Evolutionary conservation across 225 moss, liverwort and hornwort species (phyloP), one percentile per base, ranked within the genome.

Genomic region (Physcomitrellopsis africana): DNA sequence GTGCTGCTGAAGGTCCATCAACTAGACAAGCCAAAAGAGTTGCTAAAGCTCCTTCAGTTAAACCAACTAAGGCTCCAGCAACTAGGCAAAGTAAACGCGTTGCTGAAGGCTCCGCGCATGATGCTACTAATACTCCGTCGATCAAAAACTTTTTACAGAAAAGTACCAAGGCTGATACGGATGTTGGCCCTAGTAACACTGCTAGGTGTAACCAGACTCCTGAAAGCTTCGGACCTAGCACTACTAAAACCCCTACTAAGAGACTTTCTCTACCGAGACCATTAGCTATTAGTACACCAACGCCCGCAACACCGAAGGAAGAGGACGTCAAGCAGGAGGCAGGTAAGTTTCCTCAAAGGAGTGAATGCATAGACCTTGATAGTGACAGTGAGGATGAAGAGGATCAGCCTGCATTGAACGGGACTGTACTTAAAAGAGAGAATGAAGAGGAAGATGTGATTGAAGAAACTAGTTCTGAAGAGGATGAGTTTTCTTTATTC

Each of bases 311-410:
- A 7, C 77, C 9, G 18, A 83, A 61, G 74, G 61, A 56, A 49
- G 32, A 37, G 32, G 81, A 81, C 27, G 16, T 20, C 54, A 62
- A 57, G 65, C 72, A 72, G 26, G 76, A 78, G 49, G 46, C 70
- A 29, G 72, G 45, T 29, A 79, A 67, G 48, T 29, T 60, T 17
- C 63, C 75, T 70, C 75, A 67, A 57, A 58, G 20, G 54, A 82
- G 72, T 62, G 82, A 77, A 56, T 92, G 81, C 73, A 92, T 95
- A 59, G 79, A 93, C 63, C 92, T 95, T 61, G 93, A 87, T 65
- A 86, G 81, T 69, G 93, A 91, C 51, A 93, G 88, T 76, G 95
- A 95, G 62, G 74, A 80, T 47, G 86, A 78, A 48, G 77, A 53
- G 59, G 55, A 9, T 72, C 65, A 49, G 62, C 74, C 52, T 74